Evolutionary conservation across 495 filamentous ascomycete species (phyloP), one percentile per base, ranked within the genome.

Genomic region (Penicillium fimorum): DNA sequence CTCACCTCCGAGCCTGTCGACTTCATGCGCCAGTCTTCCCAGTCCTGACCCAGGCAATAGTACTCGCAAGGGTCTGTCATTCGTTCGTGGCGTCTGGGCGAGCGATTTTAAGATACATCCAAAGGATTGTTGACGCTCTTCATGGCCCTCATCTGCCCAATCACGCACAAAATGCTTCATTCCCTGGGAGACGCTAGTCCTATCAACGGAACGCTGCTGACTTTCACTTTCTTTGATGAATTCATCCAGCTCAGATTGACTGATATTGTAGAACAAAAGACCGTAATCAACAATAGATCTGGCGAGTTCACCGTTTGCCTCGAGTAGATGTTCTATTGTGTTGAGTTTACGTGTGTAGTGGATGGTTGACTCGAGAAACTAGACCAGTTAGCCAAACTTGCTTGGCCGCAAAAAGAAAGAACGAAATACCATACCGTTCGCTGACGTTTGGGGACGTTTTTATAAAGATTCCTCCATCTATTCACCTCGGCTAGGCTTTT

Each of bases 91-190:
- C 17, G 33, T 54, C 11, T 24, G n/a, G 48, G 60, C 48, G 13
- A 78, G 56, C 12, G 65, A 53, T 13, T 62, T 43, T 27, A 75
- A 48, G 2, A 79, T 64, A 53, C 66, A 71, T 1, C 59, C 60
- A 55, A 77, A 79, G 0, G 67, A 63, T 18, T 66, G 65, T 27
- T 68, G 47, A 27, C 77, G 66, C 46, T 80, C 77, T 45, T 65
- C 55, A 8, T 55, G 53, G 18, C 77, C 77, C n/a, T 67, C 64
- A 0, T 52, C 58, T 2, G 73, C 62, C 76, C 76, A 80, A 58
- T 80, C 77, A 17, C 77, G 71, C 38, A 78, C 70, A 59, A 74
- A 75, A 59, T 79, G 76, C 58, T 78, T 77, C 47, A 80, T 62
- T 1, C 68, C 68, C 50, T 77, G 77, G 5, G 69, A 59, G 13